Percentiles rank a stretch among this genome's conserved stretches.
Conservation (phyloP, 805 yeast species). For the Pichia manshurica region DNA sequence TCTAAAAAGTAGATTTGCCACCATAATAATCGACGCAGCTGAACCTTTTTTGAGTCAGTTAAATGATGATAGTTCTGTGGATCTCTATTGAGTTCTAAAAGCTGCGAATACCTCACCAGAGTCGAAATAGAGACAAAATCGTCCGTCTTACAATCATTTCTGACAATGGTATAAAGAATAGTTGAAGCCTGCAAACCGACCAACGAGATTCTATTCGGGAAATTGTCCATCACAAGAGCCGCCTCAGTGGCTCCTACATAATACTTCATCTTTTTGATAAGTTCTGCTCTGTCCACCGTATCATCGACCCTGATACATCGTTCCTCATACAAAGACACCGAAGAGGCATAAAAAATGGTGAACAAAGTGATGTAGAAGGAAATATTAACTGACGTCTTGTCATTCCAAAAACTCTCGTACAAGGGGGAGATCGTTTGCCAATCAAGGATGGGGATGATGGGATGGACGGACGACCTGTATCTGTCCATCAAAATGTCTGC, state of each 20-base stretch:
- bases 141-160: conserved; percentile 53
- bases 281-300: conserved; percentile 17
- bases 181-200: conserved; percentile 32
- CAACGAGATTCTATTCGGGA: conserved; percentile 42
- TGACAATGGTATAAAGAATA: conserved; percentile 45
- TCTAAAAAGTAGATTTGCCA: conserved; percentile 61
- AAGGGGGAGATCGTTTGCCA: conserved; percentile 37
- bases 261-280: conserved; percentile 41
- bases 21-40: conserved; percentile 51
- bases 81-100: conserved; percentile 51
- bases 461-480: conserved; percentile 48
- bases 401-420: conserved; percentile 47
- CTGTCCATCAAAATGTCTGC: conserved; percentile 44
- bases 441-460: conserved; percentile 49
- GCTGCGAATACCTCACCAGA: conserved; percentile 51
- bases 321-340: conserved; percentile 56
- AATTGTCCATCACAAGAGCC: conserved; percentile 43
- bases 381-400: conserved; percentile 28
- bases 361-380: conserved; percentile 46
- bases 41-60: conserved; percentile 41
- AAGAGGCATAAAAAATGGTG: conserved; percentile 52
- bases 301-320: conserved; percentile 37
- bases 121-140: conserved; percentile 48
- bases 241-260: conserved; percentile 45
- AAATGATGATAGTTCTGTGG: conserved; percentile 46